phyloP scores from a whole-genome alignment of 2,329 filamentous ascomycete species.

The Thelonectria olida region DNA sequence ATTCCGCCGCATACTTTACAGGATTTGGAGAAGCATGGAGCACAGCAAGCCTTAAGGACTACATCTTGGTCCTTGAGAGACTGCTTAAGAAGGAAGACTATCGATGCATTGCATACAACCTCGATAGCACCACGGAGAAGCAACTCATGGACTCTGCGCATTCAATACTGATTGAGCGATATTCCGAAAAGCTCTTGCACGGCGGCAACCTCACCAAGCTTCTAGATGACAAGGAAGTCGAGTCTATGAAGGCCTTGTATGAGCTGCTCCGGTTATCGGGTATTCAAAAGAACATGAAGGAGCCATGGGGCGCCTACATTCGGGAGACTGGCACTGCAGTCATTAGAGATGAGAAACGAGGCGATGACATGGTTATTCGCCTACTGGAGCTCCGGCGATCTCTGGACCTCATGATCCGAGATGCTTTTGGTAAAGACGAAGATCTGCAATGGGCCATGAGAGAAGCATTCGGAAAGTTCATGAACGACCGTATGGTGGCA shows the following conservation, averaged over 20 bases:
- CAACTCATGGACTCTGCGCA: slow-evolving; percentile 80
- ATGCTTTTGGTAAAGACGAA: slow-evolving; percentile 82
- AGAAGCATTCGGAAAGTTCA: slow-evolving; percentile 87
- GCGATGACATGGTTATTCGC: slow-evolving; percentile 86
- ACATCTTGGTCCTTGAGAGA: slow-evolving; percentile 74
- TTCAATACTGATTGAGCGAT: slow-evolving; percentile 73
- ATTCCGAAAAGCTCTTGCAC: slow-evolving; percentile 73
- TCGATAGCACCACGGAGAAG: slow-evolving; percentile 85
- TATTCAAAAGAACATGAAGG: slow-evolving; percentile 74
- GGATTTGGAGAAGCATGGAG: slow-evolving; percentile 76
- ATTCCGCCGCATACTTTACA: slow-evolving; percentile 74
- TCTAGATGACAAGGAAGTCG: slow-evolving; percentile 74
- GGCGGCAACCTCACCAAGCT: slow-evolving; percentile 75
- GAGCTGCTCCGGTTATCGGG: slow-evolving; percentile 76
- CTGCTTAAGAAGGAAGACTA: slow-evolving; percentile 77
- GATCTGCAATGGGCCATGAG: slow-evolving; percentile 80
- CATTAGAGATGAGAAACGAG: slow-evolving; percentile 80
- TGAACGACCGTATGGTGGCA: slow-evolving; percentile 85
- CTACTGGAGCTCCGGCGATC: slow-evolving; percentile 83
- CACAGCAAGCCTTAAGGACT: slow-evolving; percentile 72
- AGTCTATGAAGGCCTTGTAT: slow-evolving; percentile 80
- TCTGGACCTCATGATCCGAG: slow-evolving; percentile 79
- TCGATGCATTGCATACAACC: slow-evolving; percentile 81
- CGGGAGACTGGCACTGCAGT: slow-evolving; percentile 77
- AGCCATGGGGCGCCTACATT: slow-evolving; percentile 83